Conservation (phyloP, 1,284 basidiomycete genomes). For the Puccinia novopanici region DNA sequence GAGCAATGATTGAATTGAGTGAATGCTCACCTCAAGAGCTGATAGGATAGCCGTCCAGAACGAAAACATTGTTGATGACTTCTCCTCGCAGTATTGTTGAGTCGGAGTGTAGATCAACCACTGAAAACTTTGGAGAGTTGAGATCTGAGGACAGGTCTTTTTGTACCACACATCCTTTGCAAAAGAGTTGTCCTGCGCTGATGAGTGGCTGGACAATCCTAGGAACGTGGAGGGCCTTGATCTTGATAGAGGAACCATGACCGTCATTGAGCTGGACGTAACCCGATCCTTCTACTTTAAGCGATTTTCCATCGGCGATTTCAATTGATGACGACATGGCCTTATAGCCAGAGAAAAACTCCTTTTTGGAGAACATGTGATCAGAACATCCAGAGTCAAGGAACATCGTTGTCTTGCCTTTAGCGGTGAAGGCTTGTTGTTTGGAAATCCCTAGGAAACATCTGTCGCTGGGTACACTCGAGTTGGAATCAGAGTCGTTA, state of each 20-base stretch:
- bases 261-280: background rate
- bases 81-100: background rate
- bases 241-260: background rate
- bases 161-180: background rate
- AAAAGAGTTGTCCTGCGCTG: constrained; percentile 4
- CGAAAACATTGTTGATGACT: background rate
- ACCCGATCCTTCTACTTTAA: background rate
- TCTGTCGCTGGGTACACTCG: background rate
- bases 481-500: background rate
- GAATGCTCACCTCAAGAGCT: background rate
- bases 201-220: background rate
- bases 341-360: background rate
- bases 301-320: background rate
- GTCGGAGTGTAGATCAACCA: background rate
- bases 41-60: background rate
- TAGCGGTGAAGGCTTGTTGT: background rate
- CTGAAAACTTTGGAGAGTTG: background rate
- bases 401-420: background rate
- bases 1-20: background rate
- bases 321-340: background rate
- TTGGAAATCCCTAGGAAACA: background rate
- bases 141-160: background rate
- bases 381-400: constrained; percentile 14
- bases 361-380: constrained; percentile 10
- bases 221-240: constrained; percentile 4